These are phyloP conservation scores for Fragaria iinumae DNA, from an alignment of 306 rosid genomes.

Conservation along the genomic window DNA sequence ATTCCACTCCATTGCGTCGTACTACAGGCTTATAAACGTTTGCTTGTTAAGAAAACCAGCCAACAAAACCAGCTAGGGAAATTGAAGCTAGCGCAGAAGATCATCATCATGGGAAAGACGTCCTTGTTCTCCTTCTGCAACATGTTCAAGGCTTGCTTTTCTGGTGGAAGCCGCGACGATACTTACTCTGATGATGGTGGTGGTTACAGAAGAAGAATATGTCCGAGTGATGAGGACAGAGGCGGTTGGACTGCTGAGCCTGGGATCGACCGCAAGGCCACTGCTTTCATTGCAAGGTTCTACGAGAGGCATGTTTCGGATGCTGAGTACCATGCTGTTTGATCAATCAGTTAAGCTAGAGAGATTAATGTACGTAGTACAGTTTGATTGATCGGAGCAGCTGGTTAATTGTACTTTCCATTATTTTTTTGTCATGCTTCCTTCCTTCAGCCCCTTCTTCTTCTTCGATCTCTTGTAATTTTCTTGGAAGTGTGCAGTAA, in stretches of 20 bases:
- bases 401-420: background rate
- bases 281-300: constrained; percentile 78
- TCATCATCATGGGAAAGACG: constrained; percentile 40
- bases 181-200: constrained; percentile 51
- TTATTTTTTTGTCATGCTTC: constrained; percentile 9
- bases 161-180: constrained; percentile 39
- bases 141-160: constrained; percentile 61
- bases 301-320: constrained; percentile 55
- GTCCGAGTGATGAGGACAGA: constrained; percentile 80
- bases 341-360: constrained; percentile 2
- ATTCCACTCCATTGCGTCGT: constrained; percentile 22
- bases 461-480: constrained; percentile 17
- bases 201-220: constrained; percentile 45
- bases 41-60: constrained; percentile 7
- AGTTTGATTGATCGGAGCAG: constrained; percentile 10
- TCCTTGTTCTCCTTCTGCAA: constrained; percentile 60
- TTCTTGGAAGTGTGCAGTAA: constrained; percentile 19
- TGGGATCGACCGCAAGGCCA: constrained; percentile 77
- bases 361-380: background rate
- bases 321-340: constrained; percentile 46
- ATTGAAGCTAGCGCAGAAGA: background rate
- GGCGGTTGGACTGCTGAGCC: constrained; percentile 86
- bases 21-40: constrained; percentile 7
- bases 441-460: too few species aligned
- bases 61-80: background rate